Evolutionary conservation across 2,329 filamentous ascomycete species (phyloP), one percentile per base, ranked within the genome.

Genomic region (Albophoma yamanashiensis): DNA sequence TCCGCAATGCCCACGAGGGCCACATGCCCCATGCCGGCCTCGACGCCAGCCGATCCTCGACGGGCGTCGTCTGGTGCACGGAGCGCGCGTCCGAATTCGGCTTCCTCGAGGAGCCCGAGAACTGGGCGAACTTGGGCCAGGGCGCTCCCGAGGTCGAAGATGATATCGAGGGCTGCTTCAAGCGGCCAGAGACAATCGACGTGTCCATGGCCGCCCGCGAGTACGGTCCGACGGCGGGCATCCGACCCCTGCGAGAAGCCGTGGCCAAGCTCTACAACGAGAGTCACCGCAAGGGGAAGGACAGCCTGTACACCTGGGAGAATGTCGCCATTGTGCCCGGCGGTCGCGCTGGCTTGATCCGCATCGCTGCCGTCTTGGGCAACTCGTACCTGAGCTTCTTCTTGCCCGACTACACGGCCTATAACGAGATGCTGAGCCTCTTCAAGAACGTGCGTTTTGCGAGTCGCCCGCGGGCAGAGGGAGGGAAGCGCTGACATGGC

Each of bases 251-350:
- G 65, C 83, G 93, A 67, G 89, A 91, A 70, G 93, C 93, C 22
- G 92, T 97, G 53, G 93, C 93, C 61, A 86, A 87, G 62, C 82
- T 97, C 63, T 97, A 97, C 82, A 97, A 97, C 70, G 89, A 88
- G 73, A 89, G 93, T 74, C 93, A 97, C 70, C 87, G 93, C 64
- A 78, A 93, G 76, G 91, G 89, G 70, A 95, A 94, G 78, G 82
- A 86, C 14, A 93, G 89, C 74, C 82, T 95, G 76, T 97, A 97
- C 74, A 95, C 90, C 7, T 97, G 91, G 89, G 93, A 97, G 79
- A 97, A 97, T 73, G 93, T 97, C 22, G 92, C 90, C 73, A 96
- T 97, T 72, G 93, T 97, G 4, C 93, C 93, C 55, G 92, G 92
- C 73, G 93, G 93, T 45, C 86, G 93, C 68, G 93, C 93, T 40